Evolutionary conservation across 441 rosid species (phyloP).

Genomic region (Euphorbia schlechtendalii): DNA sequence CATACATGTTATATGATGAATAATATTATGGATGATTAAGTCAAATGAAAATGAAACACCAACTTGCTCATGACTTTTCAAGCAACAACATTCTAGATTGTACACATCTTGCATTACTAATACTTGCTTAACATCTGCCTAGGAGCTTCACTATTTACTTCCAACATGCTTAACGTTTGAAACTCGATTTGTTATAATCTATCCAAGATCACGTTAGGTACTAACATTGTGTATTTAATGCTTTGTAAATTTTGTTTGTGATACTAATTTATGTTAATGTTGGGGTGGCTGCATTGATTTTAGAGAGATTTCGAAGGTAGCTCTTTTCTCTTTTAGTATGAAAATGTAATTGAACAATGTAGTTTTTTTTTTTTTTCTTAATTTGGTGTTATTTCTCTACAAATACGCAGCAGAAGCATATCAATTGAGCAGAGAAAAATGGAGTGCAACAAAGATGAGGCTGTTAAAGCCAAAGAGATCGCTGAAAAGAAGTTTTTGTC

Average conservation of each 20-base stretch:
- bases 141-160: too few relatives aligned
- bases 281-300: background rate
- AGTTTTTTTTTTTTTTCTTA: background rate
- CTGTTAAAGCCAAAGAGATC: slow-evolving; percentile 35
- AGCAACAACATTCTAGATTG: background rate
- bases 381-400: background rate
- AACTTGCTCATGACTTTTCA: background rate
- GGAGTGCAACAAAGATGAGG: slow-evolving; percentile 47
- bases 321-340: too few relatives aligned
- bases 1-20: background rate
- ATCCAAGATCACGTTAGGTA: too few relatives aligned
- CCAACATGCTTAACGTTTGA: too few relatives aligned
- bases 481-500: slow-evolving; percentile 34
- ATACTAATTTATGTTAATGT: background rate
- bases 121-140: background rate
- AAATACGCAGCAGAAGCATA: background rate
- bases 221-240: background rate
- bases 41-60: background rate
- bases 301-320: background rate
- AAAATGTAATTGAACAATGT: background rate
- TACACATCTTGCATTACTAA: background rate
- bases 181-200: too few relatives aligned
- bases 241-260: background rate
- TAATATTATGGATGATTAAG: background rate
- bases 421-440: slow-evolving; percentile 15